phyloP scores from a whole-genome alignment of 2,329 filamentous ascomycete genomes.

The Fonsecaea pugnacius region DNA sequence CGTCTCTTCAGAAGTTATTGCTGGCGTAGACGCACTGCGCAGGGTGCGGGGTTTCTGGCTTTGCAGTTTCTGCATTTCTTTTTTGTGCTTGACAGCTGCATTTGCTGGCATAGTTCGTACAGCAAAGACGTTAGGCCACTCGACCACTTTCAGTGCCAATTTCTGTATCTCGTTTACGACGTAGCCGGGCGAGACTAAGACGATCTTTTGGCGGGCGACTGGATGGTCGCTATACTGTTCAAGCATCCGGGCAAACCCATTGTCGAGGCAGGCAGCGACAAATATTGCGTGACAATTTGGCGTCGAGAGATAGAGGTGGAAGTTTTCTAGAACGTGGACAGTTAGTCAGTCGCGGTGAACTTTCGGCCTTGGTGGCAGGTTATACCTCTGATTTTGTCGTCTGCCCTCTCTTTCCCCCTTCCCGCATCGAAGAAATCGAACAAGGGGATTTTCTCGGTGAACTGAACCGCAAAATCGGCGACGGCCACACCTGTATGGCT shows the following conservation, averaged over 20 bases:
- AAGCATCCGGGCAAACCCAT: slow-evolving; percentile 36
- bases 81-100: slow-evolving; percentile 11
- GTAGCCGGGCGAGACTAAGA: slow-evolving; percentile 33
- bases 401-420: slow-evolving; percentile 36
- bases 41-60: slow-evolving; percentile 2
- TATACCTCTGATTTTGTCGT: slow-evolving; percentile 37
- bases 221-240: slow-evolving; percentile 34
- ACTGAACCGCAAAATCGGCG: slow-evolving; percentile 30
- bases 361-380: neutral
- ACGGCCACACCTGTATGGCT: slow-evolving; percentile 4
- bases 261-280: slow-evolving; percentile 35
- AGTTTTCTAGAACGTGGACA: slow-evolving; percentile 28
- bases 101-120: slow-evolving; percentile 1
- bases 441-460: slow-evolving; percentile 34
- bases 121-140: slow-evolving; percentile 27
- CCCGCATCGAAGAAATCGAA: slow-evolving; percentile 37
- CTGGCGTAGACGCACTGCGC: slow-evolving; percentile 7
- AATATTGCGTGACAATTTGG: slow-evolving; percentile 36
- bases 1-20: neutral
- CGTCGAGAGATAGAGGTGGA: slow-evolving; percentile 34
- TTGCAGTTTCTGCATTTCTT: slow-evolving; percentile 8
- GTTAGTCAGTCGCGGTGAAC: neutral
- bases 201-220: slow-evolving; percentile 29
- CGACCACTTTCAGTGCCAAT: slow-evolving; percentile 13
- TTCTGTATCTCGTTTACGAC: slow-evolving; percentile 29